A percentile compares a stretch with the other conserved stretches of the same genome.
Conservation (phyloP, 1,139 yeast species). For the Sugiyamaella grinbergsii region DNA sequence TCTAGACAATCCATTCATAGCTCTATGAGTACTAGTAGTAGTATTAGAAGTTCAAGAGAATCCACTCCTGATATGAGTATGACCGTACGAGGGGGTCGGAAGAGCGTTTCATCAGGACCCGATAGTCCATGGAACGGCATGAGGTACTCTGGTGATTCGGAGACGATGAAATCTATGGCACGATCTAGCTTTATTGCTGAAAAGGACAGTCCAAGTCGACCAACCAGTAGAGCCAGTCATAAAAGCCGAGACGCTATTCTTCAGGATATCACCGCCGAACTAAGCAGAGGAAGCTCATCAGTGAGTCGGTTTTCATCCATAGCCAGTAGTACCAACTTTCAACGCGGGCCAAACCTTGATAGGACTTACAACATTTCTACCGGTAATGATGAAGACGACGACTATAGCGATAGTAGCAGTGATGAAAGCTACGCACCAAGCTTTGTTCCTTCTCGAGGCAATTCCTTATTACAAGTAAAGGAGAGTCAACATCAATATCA, state of each 20-base stretch:
- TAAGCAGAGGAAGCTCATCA: conserved; percentile 24
- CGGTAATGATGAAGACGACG: conserved; percentile 10
- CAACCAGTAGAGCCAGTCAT: neutral
- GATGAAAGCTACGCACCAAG: conserved; percentile 15
- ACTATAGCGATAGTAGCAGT: conserved; percentile 20
- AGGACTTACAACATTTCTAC: conserved; percentile 13
- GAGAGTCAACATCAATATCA: neutral
- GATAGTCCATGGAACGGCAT: conserved; percentile 16
- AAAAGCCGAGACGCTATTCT: conserved; percentile 30
- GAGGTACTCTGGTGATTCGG: conserved; percentile 7
- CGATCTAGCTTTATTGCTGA: conserved; percentile 8
- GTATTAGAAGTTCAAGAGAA: conserved; percentile 3
- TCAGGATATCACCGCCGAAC: conserved; percentile 34
- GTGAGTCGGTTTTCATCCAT: conserved; percentile 9
- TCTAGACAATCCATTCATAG: conserved; percentile 7
- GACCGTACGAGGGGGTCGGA: neutral
- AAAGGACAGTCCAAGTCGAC: neutral
- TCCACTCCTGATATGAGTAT: conserved; percentile 6
- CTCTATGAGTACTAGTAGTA: neutral
- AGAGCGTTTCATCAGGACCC: conserved; percentile 4
- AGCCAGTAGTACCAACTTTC: conserved; percentile 12
- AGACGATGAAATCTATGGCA: conserved; percentile 10
- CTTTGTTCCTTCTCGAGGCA: conserved; percentile 13
- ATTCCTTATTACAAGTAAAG: conserved; percentile 9
- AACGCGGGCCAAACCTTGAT: neutral